Conservation (phyloP, 805 yeast species). For the Ogataea kodamae region DNA sequence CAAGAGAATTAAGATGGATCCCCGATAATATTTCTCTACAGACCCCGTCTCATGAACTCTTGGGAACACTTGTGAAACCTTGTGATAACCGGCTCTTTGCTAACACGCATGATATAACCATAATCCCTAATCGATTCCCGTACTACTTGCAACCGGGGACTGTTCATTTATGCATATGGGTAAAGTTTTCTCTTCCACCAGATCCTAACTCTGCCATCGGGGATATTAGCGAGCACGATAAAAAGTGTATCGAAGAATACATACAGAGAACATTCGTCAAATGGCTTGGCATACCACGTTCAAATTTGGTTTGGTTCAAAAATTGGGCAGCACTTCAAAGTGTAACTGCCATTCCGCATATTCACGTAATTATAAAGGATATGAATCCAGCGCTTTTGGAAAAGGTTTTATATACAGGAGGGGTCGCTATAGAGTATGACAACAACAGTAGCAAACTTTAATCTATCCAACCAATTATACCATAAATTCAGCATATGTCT, state of each 20-base stretch:
- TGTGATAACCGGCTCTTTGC: conserved; percentile 41
- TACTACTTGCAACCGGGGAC: conserved; percentile 53
- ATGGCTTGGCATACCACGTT: conserved; percentile 37
- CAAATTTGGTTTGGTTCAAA: conserved; percentile 60
- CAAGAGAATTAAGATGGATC: conserved; percentile 50
- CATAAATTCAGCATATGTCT: too few relatives aligned
- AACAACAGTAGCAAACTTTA: conserved; percentile 10
- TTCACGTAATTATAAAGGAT: conserved; percentile 60
- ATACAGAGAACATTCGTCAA: conserved; percentile 48
- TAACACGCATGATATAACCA: conserved; percentile 40
- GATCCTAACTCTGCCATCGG: conserved; percentile 51
- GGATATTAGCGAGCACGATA: conserved; percentile 43
- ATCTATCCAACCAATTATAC: too few relatives aligned
- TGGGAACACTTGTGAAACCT: conserved; percentile 23
- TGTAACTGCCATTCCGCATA: conserved; percentile 61
- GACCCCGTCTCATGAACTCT: conserved; percentile 10
- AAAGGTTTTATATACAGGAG: conserved; percentile 21
- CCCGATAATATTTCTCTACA: conserved; percentile 21
- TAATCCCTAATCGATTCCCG: conserved; percentile 61
- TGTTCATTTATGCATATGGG: conserved; percentile 64
- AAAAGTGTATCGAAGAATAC: conserved; percentile 41
- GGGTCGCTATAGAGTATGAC: conserved; percentile 17
- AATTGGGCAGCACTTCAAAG: conserved; percentile 71
- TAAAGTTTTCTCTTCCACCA: conserved; percentile 50
- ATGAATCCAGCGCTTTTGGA: conserved; percentile 28